These are phyloP conservation scores for Ceratocystis diversiconidia DNA, from an alignment of 2,329 filamentous ascomycete genomes.

Conservation along the genomic window DNA sequence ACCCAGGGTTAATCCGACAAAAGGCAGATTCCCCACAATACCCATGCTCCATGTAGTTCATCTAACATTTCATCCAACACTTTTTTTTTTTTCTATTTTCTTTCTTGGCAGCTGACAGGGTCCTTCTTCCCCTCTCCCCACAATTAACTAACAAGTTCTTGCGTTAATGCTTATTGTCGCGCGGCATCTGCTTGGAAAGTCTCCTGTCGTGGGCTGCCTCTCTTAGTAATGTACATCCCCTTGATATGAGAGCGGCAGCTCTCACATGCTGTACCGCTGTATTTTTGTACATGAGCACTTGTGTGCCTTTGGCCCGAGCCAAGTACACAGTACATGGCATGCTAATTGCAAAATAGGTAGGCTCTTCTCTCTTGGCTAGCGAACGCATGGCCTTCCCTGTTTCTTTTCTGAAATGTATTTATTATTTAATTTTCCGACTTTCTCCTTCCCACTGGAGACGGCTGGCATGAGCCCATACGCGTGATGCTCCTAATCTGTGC, in stretches of 20 bases:
- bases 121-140: not conserved
- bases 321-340: not conserved
- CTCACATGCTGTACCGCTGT: not conserved
- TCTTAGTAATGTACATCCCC: too few relatives aligned
- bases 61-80: too few relatives aligned
- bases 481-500: not conserved
- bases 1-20: too few relatives aligned
- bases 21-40: too few relatives aligned
- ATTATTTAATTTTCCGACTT: not conserved
- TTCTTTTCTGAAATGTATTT: constrained; percentile 3
- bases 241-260: not conserved
- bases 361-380: not conserved
- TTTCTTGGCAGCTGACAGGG: constrained; percentile 4
- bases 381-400: not conserved
- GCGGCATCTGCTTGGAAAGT: not conserved
- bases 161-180: not conserved
- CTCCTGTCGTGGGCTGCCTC: not conserved
- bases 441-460: not conserved
- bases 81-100: not conserved
- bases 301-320: not conserved
- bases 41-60: too few relatives aligned
- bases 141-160: not conserved
- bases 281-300: not conserved
- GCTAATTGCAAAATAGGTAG: not conserved
- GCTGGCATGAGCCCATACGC: not conserved